Conservation (phyloP, 1,284 basidiomycete genomes). For the Pisolithus thermaeus region DNA sequence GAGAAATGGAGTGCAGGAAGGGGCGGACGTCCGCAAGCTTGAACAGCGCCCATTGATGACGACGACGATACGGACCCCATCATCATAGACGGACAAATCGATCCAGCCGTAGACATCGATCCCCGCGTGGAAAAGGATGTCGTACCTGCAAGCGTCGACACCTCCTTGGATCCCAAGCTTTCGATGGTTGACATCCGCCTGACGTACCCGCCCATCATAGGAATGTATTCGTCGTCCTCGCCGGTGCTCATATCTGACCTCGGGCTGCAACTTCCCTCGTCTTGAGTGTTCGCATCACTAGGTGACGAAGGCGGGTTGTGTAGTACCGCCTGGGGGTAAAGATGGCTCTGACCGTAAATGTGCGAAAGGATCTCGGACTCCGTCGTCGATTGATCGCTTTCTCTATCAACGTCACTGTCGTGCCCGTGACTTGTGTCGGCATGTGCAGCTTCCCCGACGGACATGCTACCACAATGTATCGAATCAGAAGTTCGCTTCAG, state of each 20-base stretch:
- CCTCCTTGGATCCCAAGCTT: slow-evolving; percentile 58
- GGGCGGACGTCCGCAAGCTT: slow-evolving; percentile 8
- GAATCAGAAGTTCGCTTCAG: neutral
- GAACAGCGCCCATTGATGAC: neutral
- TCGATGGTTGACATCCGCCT: slow-evolving; percentile 77
- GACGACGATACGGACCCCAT: slow-evolving; percentile 23
- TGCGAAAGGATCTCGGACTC: slow-evolving; percentile 10
- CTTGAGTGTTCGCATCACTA: slow-evolving; percentile 8
- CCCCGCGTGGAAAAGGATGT: neutral
- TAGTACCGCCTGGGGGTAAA: slow-evolving; percentile 15
- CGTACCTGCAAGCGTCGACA: slow-evolving; percentile 10
- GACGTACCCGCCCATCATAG: slow-evolving; percentile 55
- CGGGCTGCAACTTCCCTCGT: neutral
- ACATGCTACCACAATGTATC: neutral
- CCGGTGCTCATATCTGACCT: neutral
- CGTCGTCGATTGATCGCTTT: slow-evolving; percentile 15
- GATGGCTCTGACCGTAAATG: slow-evolving; percentile 24
- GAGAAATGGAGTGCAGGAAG: slow-evolving; percentile 20
- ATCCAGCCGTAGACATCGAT: neutral
- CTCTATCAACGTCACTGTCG: slow-evolving; percentile 1
- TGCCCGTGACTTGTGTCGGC: neutral
- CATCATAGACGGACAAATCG: slow-evolving; percentile 17
- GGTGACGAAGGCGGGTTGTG: slow-evolving; percentile 3
- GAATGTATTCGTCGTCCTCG: slow-evolving; percentile 41
- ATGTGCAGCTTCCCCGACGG: neutral